Conservation (phyloP, 768 basidiomycete species). For the Amanita fuliginea region DNA sequence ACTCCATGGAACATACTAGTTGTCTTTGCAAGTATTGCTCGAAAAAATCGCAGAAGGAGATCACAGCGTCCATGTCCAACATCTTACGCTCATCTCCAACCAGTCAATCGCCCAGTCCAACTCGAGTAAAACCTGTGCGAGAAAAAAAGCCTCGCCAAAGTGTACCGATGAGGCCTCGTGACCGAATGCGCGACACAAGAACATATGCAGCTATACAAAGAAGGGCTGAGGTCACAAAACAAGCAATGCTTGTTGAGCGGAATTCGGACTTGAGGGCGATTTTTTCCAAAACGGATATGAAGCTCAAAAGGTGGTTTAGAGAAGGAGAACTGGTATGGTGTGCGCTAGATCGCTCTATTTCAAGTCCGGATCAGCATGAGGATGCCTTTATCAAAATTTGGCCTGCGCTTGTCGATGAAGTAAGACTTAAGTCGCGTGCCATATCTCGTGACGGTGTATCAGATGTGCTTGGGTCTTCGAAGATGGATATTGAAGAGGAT, state of each 20-base stretch:
- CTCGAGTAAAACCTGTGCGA: neutral
- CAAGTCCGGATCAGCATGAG: conserved; percentile 19
- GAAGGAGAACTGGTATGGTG: conserved; percentile 68
- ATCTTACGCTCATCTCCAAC: conserved; percentile 11
- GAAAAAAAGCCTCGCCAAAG: conserved; percentile 13
- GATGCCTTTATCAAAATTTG: conserved; percentile 51
- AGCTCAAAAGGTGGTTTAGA: conserved; percentile 50
- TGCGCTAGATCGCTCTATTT: conserved; percentile 39
- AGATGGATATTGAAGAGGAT: conserved; percentile 11
- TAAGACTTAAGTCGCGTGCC: conserved; percentile 35
- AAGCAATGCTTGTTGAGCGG: conserved; percentile 48
- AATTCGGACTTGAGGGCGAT: conserved; percentile 54
- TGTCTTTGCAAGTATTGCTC: conserved; percentile 75
- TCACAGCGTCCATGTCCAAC: conserved; percentile 36
- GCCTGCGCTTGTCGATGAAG: conserved; percentile 61
- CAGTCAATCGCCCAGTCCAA: conserved; percentile 1
- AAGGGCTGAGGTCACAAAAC: conserved; percentile 24
- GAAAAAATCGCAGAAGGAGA: conserved; percentile 56
- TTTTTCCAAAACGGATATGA: conserved; percentile 29
- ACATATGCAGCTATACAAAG: conserved; percentile 10
- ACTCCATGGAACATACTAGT: conserved; percentile 33
- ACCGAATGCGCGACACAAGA: conserved; percentile 4
- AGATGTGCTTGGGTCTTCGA: conserved; percentile 1
- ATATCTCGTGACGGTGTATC: conserved; percentile 16
- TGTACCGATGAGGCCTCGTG: conserved; percentile 6